Conservation (phyloP, 1,139 yeast species). For the Taphrina populina region DNA sequence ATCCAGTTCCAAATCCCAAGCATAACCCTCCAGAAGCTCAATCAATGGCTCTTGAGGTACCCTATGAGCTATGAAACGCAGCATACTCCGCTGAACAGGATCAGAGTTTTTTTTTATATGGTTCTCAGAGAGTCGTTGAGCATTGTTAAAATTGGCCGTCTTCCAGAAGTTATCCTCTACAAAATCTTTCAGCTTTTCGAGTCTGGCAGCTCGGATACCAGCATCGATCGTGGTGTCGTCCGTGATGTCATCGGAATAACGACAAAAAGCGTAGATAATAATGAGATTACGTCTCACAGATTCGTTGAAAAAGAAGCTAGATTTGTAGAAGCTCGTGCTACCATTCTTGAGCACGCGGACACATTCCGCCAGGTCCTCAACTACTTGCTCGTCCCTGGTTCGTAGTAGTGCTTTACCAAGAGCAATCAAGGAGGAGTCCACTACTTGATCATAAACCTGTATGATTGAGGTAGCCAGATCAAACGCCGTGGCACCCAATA, state of each 20-base stretch:
- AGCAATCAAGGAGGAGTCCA: conserved; percentile 13
- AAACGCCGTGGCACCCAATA: conserved; percentile 28
- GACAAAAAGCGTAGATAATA: conserved; percentile 30
- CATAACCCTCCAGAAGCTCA: conserved; percentile 32
- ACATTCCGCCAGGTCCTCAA: conserved; percentile 18
- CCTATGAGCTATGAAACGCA: conserved; percentile 20
- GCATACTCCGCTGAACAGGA: conserved; percentile 14
- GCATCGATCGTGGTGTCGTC: conserved; percentile 11
- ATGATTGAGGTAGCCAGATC: conserved; percentile 27
- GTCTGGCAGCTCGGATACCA: conserved; percentile 1
- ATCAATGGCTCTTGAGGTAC: conserved; percentile 32
- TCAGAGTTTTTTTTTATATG: neutral
- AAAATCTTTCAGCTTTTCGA: conserved; percentile 6
- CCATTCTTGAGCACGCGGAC: conserved; percentile 18
- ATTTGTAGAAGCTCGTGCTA: conserved; percentile 28
- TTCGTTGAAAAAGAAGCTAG: conserved; percentile 30
- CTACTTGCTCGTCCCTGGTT: conserved; percentile 3
- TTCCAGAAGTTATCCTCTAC: conserved; percentile 11
- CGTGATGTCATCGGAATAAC: conserved; percentile 28
- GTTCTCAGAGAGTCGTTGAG: conserved; percentile 8
- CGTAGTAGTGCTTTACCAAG: conserved; percentile 9
- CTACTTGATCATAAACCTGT: conserved; percentile 4
- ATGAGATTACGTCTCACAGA: conserved; percentile 18
- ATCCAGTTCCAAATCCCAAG: conserved; percentile 29
- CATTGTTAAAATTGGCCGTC: neutral